Percentiles rank a stretch among this genome's conserved stretches.
phyloP scores from a whole-genome alignment of 2,329 filamentous ascomycete genomes.

The Colletotrichum caudatum region DNA sequence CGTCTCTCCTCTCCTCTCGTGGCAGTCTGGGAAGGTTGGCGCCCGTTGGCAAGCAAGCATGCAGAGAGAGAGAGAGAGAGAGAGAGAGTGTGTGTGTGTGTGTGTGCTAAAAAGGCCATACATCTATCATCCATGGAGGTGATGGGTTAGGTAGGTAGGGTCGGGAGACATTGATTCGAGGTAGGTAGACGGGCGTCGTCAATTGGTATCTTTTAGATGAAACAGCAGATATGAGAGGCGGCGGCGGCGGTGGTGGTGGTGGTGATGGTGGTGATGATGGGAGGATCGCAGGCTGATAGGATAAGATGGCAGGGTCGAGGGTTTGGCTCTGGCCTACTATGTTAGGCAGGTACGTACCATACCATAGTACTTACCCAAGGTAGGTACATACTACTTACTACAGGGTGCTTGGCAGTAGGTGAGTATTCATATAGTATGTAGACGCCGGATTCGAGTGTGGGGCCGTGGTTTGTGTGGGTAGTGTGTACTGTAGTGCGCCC shows the following conservation, averaged over 20 bases:
- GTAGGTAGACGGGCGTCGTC: constrained; percentile 6
- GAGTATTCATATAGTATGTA: not conserved
- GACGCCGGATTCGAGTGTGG: constrained; percentile 36
- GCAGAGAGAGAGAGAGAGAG: no score
- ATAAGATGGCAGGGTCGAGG: not conserved
- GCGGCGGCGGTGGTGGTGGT: constrained; percentile 6
- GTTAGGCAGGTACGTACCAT: no score
- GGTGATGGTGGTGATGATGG: constrained; percentile 16
- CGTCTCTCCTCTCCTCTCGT: constrained; percentile 12
- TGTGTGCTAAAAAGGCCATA: constrained; percentile 23
- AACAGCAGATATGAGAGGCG: constrained; percentile 31
- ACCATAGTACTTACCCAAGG: no score
- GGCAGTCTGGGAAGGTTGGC: constrained; percentile 4
- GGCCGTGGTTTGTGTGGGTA: constrained; percentile 24
- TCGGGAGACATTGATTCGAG: constrained; percentile 1
- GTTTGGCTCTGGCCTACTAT: constrained; percentile 17
- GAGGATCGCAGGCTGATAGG: constrained; percentile 18
- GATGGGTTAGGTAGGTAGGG: not conserved
- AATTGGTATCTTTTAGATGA: constrained; percentile 37
- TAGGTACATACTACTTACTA: no score
- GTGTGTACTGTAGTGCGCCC: no score
- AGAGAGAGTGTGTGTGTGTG: no score
- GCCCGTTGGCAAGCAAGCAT: constrained; percentile 7
- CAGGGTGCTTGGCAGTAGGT: no score
- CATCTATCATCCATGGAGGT: constrained; percentile 15